Base-by-base conservation (phyloP, 306 rosid genomes). In the Hippophae rhamnoides region DNA sequence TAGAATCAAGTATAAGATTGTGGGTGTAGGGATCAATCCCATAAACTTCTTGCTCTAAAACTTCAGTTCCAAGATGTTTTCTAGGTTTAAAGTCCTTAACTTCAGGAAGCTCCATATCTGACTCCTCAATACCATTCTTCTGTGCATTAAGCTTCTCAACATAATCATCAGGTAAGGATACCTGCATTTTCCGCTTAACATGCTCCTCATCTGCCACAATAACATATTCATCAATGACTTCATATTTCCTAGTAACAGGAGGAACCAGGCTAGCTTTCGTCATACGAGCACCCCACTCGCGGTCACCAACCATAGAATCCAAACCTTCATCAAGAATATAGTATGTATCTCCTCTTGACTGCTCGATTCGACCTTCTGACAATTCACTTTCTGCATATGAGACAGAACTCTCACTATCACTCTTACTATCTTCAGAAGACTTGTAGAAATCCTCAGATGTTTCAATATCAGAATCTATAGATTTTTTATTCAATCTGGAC, bases 271-370 rank as follows among this genome's bases (percentile, higher is more conserved):
- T 93, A 54, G 87, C 86, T 86, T 88, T 93, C 2, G 99, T 93
- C 99, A 93, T 93, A 53, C 99, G 99, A 74, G 99, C 99, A 55
- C 99, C 99, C 99, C 99, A 93, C 72, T 93, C 95, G 41, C 95
- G 97, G 57, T 93, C 99, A 73, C 82, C 95, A 47, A 78, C 72
- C 65, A 62, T 73, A 62, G 86, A 82, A 70, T 74, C 81, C 65
- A 73, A 68, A 51, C 80, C 76, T 47, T 72, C 90, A 61, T 80
- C 86, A 8, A 76, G 64, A 47, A 69, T 64, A 40, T 75, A 75
- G 80, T 68, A 65, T 60, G 79, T 80, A 72, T 75, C 85, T 10
- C 74, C 82, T 57, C 77, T 78, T 57, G 94, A 69, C 75, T 72
- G 81, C 62, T 73, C 75, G 52, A 55, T 68, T 51, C 61, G 79